Evolutionary conservation across 1,284 basidiomycete genomes (phyloP).

Genomic region (Austroboletus niveus): DNA sequence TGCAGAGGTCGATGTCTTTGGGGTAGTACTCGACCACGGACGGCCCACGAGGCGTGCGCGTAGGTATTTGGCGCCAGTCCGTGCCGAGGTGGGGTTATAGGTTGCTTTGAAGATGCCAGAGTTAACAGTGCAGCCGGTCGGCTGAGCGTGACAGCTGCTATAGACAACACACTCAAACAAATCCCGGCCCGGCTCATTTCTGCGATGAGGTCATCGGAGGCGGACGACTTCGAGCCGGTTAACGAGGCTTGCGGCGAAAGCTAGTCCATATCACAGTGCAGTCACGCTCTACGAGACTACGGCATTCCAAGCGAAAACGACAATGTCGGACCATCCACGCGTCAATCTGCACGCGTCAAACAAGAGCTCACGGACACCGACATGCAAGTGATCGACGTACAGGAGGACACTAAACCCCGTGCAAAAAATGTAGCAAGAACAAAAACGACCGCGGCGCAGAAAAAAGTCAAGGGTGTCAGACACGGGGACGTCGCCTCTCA

Average conservation of each 20-base stretch:
- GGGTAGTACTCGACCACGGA: conserved; percentile 81
- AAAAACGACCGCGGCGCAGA: neutral
- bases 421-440: neutral
- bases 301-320: neutral
- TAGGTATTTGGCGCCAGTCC: conserved; percentile 86
- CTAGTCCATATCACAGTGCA: conserved; percentile 42
- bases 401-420: neutral
- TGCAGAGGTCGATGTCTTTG: conserved; percentile 47
- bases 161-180: conserved; percentile 6
- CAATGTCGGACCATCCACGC: conserved; percentile 12
- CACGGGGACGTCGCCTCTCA: too few species aligned
- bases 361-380: conserved; percentile 27
- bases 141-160: conserved; percentile 37
- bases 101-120: conserved; percentile 70
- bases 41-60: conserved; percentile 73
- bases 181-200: conserved; percentile 9
- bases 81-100: conserved; percentile 74
- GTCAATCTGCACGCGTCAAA: conserved; percentile 35
- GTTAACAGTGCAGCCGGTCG: conserved; percentile 52
- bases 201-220: conserved; percentile 8
- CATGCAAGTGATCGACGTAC: conserved; percentile 2
- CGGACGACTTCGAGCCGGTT: conserved; percentile 12
- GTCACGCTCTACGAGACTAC: conserved; percentile 41
- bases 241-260: conserved; percentile 35
- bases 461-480: neutral